Percentiles rank a stretch among this genome's conserved stretches.
Conservation (phyloP, 1,284 basidiomycete species). For the Athelia sp. region DNA sequence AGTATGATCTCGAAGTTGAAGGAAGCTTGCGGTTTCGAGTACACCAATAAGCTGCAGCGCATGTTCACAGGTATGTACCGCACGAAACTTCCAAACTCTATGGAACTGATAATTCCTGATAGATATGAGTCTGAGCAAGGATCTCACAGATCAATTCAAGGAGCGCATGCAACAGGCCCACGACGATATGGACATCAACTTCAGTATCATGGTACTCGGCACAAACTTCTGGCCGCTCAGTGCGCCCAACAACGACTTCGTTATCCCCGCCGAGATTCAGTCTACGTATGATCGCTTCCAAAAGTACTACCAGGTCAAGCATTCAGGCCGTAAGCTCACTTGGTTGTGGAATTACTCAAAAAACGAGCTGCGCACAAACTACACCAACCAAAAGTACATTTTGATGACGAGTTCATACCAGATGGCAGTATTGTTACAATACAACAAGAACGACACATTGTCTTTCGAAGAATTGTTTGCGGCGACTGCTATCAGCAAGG, state of each 20-base stretch:
- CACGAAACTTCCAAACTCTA: not conserved
- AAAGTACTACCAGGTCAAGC: constrained; percentile 91
- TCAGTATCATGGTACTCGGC: constrained; percentile 90
- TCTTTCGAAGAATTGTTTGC: constrained; percentile 76
- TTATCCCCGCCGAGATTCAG: constrained; percentile 84
- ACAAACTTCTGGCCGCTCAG: constrained; percentile 97
- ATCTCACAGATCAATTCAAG: constrained; percentile 95
- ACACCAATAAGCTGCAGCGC: constrained; percentile 95
- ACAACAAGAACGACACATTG: constrained; percentile 87
- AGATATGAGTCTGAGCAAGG: constrained; percentile 97
- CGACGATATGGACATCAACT: constrained; percentile 84
- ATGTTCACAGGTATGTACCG: constrained; percentile 87
- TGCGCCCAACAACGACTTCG: constrained; percentile 80
- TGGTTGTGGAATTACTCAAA: constrained; percentile 99
- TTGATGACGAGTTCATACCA: constrained; percentile 95
- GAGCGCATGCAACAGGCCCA: constrained; percentile 87
- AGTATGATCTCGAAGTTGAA: constrained; percentile 99
- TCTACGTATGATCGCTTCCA: constrained; percentile 90
- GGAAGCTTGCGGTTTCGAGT: constrained; percentile 98
- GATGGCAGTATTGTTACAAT: constrained; percentile 91
- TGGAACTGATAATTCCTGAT: constrained; percentile 7
- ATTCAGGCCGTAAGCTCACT: constrained; percentile 91
- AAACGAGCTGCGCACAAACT: constrained; percentile 92
- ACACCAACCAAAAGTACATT: constrained; percentile 92
- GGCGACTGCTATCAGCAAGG: constrained; percentile 82